Conservation (phyloP, 1,139 yeast genomes). For the Diutina catenulata region DNA sequence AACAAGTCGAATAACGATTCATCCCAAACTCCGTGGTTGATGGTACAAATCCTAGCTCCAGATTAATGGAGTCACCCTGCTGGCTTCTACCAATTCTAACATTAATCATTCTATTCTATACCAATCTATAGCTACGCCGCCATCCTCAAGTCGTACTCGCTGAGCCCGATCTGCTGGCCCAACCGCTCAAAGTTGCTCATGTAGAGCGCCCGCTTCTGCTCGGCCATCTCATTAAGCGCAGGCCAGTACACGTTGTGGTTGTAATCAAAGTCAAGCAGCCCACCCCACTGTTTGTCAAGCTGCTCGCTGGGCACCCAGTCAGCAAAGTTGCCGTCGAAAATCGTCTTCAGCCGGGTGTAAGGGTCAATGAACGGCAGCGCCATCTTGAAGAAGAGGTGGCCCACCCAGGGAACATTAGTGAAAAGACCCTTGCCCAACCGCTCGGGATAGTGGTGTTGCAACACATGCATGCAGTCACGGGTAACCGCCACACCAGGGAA, state of each 20-base stretch:
- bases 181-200: constrained; percentile 26
- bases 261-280: constrained; percentile 31
- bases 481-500: constrained; percentile 4
- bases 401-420: constrained; percentile 37
- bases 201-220: constrained; percentile 23
- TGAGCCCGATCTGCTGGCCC: constrained; percentile 30
- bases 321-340: constrained; percentile 36
- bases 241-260: constrained; percentile 33
- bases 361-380: constrained; percentile 41
- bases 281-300: constrained; percentile 36
- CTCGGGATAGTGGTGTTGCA: constrained; percentile 20
- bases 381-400: constrained; percentile 34
- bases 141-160: constrained; percentile 27
- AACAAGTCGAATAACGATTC: no score
- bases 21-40: no score
- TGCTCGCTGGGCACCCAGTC: constrained; percentile 34
- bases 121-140: neutral
- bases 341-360: constrained; percentile 36
- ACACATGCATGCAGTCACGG: constrained; percentile 16
- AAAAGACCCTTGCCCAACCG: constrained; percentile 36
- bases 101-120: no score
- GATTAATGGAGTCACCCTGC: no score
- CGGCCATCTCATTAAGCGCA: constrained; percentile 29
- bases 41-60: no score
- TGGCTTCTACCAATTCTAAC: no score